Conservation (phyloP, 108 stramenopile genomes). For the Schizochytrium sp. region DNA sequence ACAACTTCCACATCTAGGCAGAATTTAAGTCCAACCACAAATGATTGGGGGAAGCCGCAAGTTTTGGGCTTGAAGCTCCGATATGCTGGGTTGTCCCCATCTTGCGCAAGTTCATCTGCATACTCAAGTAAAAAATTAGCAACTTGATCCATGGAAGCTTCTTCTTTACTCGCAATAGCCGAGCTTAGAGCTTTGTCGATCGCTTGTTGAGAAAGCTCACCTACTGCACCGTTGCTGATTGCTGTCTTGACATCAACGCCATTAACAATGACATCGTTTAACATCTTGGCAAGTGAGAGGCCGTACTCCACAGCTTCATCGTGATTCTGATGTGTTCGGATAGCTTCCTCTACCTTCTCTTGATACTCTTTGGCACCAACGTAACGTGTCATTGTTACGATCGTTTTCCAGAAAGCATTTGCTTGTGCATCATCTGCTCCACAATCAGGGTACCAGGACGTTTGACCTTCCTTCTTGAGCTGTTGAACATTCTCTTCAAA, state of each 20-base stretch:
- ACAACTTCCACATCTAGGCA: slow-evolving; percentile 4
- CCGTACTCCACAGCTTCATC: slow-evolving; percentile 51
- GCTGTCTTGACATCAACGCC: not conserved
- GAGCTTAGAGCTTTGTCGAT: slow-evolving; percentile 12
- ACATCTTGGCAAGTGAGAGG: not conserved
- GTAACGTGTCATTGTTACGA: not conserved
- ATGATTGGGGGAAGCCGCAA: slow-evolving; percentile 45
- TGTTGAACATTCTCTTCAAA: slow-evolving; percentile 16
- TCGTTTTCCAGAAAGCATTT: slow-evolving; percentile 47
- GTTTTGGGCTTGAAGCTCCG: not conserved
- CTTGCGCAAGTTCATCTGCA: not conserved
- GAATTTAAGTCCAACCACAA: slow-evolving; percentile 46
- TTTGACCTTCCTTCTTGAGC: not conserved
- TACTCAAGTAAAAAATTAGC: not conserved
- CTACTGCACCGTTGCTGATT: not conserved
- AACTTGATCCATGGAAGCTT: not conserved
- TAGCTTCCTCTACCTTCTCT: slow-evolving; percentile 54
- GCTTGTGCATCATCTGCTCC: slow-evolving; percentile 56
- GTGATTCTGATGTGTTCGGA: slow-evolving; percentile 51
- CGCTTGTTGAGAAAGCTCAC: slow-evolving; percentile 1
- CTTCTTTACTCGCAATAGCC: slow-evolving; percentile 15
- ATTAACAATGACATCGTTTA: not conserved
- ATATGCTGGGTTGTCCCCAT: not conserved
- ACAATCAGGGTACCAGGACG: not conserved
- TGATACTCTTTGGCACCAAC: not conserved